phyloP scores from a whole-genome alignment of 2,329 filamentous ascomycete species.

The Akanthomyces muscarius region DNA sequence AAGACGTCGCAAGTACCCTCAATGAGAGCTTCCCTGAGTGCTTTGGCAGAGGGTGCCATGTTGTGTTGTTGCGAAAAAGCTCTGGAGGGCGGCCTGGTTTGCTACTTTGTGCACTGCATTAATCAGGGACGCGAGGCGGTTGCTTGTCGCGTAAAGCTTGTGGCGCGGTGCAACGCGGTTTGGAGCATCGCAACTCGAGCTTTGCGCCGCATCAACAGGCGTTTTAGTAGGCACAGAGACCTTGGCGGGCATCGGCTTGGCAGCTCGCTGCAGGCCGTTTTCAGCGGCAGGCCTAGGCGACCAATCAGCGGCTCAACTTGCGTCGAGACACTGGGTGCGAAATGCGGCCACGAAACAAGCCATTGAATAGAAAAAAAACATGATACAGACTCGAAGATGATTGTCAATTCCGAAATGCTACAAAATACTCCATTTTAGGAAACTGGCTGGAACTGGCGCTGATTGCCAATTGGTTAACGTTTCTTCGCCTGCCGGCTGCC shows the following conservation, averaged over 20 bases:
- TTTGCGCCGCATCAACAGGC: not conserved
- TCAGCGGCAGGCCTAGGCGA: not conserved
- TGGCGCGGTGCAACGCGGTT: conserved; percentile 8
- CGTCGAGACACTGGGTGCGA: not conserved
- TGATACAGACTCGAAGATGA: not conserved
- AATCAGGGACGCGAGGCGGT: not conserved
- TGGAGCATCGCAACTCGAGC: conserved; percentile 2
- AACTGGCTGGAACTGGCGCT: not conserved
- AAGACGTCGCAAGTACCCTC: conserved; percentile 46
- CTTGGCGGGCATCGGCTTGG: not conserved
- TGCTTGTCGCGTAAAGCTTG: not conserved
- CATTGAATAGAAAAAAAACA: not conserved
- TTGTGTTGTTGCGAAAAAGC: not conserved
- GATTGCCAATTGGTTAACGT: not conserved
- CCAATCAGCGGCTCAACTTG: conserved; percentile 11
- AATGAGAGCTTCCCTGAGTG: conserved; percentile 44
- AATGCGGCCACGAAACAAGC: not conserved
- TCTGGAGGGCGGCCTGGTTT: not conserved
- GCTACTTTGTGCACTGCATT: not conserved
- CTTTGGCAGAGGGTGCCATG: conserved; percentile 41
- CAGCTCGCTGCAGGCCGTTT: not conserved
- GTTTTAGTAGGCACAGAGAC: not conserved
- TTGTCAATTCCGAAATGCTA: too few relatives aligned
- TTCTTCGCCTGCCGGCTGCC: conserved; percentile 9
- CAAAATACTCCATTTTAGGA: not conserved